phyloP scores from a whole-genome alignment of 169 alveolate genomes.

The Toxoplasma gondii region DNA sequence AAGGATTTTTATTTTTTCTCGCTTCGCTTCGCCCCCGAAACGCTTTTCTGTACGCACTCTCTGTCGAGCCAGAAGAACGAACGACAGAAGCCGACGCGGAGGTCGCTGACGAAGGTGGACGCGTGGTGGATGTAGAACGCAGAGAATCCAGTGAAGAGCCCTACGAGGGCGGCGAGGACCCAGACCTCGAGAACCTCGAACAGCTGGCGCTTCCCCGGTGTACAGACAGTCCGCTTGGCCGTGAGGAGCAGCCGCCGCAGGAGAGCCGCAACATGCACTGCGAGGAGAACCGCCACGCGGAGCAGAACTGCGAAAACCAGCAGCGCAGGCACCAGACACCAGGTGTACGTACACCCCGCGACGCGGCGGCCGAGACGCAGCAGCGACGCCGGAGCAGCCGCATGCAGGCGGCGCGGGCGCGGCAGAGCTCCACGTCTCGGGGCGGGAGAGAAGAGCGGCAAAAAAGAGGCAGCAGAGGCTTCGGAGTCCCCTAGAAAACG shows the following conservation, averaged over 20 bases:
- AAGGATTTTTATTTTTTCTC: too few species aligned
- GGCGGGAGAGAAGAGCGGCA: neutral
- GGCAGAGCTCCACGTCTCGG: neutral
- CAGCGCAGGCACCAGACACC: constrained; percentile 3
- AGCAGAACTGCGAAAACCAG: neutral
- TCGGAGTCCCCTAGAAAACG: too few species aligned
- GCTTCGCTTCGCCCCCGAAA: too few species aligned
- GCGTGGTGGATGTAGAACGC: constrained; percentile 28
- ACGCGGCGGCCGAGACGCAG: neutral
- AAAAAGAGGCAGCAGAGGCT: too few species aligned
- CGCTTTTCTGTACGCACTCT: neutral
- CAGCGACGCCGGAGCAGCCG: neutral
- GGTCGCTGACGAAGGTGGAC: constrained; percentile 18
- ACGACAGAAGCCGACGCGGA: constrained; percentile 17
- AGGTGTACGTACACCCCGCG: constrained; percentile 23
- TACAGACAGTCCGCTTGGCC: neutral
- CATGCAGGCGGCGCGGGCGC: neutral
- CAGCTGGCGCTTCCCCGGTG: neutral
- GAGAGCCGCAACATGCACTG: neutral
- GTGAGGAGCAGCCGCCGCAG: neutral
- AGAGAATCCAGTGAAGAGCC: neutral
- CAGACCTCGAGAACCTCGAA: constrained; percentile 20
- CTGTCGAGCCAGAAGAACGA: constrained; percentile 22
- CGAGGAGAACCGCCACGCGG: neutral
- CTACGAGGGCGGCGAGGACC: constrained; percentile 30